phyloP scores from a whole-genome alignment of 164 flowering plant genomes.

The Magnolia kwangsiensis region DNA sequence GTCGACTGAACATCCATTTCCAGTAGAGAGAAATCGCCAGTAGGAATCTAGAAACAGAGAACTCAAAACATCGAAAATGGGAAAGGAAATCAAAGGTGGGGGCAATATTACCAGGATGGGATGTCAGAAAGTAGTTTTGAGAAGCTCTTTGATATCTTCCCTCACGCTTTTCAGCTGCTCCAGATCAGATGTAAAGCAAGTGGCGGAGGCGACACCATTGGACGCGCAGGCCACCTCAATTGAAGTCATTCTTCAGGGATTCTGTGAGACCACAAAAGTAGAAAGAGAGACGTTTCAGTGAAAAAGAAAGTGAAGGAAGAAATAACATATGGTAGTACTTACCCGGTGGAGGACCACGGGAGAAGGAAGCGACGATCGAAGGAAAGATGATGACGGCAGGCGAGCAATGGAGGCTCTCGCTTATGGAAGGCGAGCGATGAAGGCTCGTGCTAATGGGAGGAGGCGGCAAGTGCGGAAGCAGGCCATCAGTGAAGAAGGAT shows the following conservation, averaged over 20 bases:
- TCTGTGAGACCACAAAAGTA: background rate
- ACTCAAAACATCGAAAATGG: background rate
- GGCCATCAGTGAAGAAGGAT: slow-evolving; percentile 40
- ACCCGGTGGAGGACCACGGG: background rate
- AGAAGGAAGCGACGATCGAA: background rate
- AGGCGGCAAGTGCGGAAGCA: slow-evolving; percentile 1
- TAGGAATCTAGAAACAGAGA: background rate
- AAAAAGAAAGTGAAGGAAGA: background rate
- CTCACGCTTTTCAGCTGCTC: slow-evolving; percentile 76
- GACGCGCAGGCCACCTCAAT: background rate
- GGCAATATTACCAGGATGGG: slow-evolving; percentile 64
- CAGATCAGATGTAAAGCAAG: slow-evolving; percentile 61
- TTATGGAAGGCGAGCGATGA: background rate
- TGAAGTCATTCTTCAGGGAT: background rate
- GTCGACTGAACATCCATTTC: no score
- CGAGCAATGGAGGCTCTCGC: background rate
- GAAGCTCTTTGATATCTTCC: slow-evolving; percentile 77
- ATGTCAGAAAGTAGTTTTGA: slow-evolving; percentile 64
- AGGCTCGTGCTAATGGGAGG: background rate
- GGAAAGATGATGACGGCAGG: background rate
- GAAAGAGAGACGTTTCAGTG: background rate
- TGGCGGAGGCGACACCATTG: slow-evolving; percentile 29
- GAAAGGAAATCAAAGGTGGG: background rate
- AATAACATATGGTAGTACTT: background rate
- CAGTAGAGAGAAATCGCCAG: no score